These are phyloP conservation scores for Rhodofomes roseus DNA, from an alignment of 1,284 basidiomycete species.

Conservation along the genomic window DNA sequence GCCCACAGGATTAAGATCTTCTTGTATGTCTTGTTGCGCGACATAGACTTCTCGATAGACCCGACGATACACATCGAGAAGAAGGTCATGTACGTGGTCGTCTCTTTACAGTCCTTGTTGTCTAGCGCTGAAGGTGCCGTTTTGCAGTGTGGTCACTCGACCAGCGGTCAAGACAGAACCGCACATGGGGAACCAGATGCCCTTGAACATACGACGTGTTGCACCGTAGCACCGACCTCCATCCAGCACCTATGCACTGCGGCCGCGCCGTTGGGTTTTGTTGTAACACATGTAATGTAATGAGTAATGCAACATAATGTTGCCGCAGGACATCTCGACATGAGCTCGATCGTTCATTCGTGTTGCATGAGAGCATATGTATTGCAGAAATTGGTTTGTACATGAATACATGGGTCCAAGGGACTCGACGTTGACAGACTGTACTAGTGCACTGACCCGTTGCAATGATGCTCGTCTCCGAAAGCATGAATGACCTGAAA, in stretches of 20 bases:
- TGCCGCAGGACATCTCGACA: no score
- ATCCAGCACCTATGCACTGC: not conserved
- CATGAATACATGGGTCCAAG: no score
- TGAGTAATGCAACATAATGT: not conserved
- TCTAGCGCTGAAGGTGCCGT: not conserved
- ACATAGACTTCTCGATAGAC: slow-evolving; percentile 53
- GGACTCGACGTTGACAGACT: no score
- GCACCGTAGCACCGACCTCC: not conserved
- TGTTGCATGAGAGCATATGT: no score
- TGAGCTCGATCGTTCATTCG: no score
- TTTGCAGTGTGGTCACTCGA: slow-evolving; percentile 47
- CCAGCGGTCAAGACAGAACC: slow-evolving; percentile 51
- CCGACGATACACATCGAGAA: slow-evolving; percentile 56
- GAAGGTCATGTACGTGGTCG: slow-evolving; percentile 52
- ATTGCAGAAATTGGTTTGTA: no score
- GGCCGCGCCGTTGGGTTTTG: not conserved
- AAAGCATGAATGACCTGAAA: no score
- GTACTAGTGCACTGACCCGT: no score
- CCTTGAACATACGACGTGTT: slow-evolving; percentile 39
- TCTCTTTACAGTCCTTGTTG: slow-evolving; percentile 2
- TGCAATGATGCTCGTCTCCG: no score
- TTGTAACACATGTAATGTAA: not conserved
- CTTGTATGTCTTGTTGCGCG: slow-evolving; percentile 51
- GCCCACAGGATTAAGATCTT: slow-evolving; percentile 55
- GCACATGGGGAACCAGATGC: slow-evolving; percentile 52